Evolutionary conservation across 2,329 filamentous ascomycete species (phyloP).

Genomic region (Ophiosphaerella korrae): DNA sequence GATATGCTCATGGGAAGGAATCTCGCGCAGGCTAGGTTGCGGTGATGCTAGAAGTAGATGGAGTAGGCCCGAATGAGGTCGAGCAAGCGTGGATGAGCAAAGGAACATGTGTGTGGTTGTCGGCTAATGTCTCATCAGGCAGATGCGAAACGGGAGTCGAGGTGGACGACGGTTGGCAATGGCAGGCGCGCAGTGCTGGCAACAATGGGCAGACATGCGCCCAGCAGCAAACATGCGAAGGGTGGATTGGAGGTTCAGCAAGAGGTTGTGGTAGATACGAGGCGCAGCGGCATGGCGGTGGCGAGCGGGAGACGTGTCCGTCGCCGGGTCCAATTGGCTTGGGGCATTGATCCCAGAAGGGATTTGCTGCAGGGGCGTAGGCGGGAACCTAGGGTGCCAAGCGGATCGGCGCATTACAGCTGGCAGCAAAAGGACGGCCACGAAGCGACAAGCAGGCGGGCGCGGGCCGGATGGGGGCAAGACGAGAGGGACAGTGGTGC

Average conservation of each 20-base stretch:
- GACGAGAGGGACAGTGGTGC: too few species aligned
- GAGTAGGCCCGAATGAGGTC: neutral
- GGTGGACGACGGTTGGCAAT: neutral
- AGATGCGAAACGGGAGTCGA: slow-evolving; percentile 6
- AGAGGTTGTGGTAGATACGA: neutral
- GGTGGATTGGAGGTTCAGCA: neutral
- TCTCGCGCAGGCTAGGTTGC: too few species aligned
- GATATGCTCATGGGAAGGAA: too few species aligned
- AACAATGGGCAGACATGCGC: neutral
- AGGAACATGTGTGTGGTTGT: neutral
- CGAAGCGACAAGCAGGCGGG: too few species aligned
- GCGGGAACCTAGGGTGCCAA: slow-evolving; percentile 5
- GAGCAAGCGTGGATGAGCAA: too few species aligned
- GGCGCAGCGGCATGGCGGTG: slow-evolving; percentile 10
- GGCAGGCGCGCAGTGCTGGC: neutral
- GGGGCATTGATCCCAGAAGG: slow-evolving; percentile 2
- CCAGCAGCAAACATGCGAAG: too few species aligned
- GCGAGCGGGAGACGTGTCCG: slow-evolving; percentile 14
- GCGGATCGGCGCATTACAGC: slow-evolving; percentile 1
- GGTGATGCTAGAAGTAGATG: too few species aligned
- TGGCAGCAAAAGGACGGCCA: neutral
- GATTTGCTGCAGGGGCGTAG: slow-evolving; percentile 14
- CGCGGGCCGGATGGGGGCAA: too few species aligned
- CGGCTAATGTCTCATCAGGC: slow-evolving; percentile 8
- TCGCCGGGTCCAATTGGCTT: slow-evolving; percentile 9